Conservation (phyloP, 148 eudicot genomes). For the Rhododendron molle region DNA sequence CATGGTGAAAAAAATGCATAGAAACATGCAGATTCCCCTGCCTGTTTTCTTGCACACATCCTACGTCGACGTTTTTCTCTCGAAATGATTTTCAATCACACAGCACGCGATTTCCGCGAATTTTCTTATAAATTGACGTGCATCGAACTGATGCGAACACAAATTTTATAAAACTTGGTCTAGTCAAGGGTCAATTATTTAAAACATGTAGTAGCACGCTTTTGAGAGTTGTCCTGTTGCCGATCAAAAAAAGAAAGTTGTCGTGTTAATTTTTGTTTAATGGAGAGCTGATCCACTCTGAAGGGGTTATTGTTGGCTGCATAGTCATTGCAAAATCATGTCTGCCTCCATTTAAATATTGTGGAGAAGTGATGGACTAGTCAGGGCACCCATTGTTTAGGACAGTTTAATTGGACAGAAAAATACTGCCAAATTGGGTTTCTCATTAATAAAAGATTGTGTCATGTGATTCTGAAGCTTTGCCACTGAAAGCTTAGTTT, state of each 20-base stretch:
- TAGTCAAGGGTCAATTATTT: conserved; percentile 1
- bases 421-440: background rate
- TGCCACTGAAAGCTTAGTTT: background rate
- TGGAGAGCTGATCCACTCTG: background rate
- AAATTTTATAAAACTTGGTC: background rate
- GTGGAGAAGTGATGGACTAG: background rate
- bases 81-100: background rate
- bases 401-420: background rate
- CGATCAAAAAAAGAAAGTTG: no score
- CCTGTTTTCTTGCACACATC: background rate
- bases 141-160: background rate
- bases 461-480: conserved; percentile 7
- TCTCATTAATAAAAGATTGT: background rate
- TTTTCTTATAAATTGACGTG: background rate
- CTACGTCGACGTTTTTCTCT: background rate
- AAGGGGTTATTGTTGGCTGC: background rate
- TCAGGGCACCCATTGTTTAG: background rate
- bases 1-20: background rate
- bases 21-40: background rate
- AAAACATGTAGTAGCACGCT: background rate
- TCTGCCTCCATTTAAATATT: background rate
- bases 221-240: background rate
- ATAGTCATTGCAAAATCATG: conserved; percentile 3
- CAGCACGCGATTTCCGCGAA: background rate
- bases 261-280: background rate